Base-by-base conservation (phyloP, 768 basidiomycete species). In the Amanita phalloides region DNA sequence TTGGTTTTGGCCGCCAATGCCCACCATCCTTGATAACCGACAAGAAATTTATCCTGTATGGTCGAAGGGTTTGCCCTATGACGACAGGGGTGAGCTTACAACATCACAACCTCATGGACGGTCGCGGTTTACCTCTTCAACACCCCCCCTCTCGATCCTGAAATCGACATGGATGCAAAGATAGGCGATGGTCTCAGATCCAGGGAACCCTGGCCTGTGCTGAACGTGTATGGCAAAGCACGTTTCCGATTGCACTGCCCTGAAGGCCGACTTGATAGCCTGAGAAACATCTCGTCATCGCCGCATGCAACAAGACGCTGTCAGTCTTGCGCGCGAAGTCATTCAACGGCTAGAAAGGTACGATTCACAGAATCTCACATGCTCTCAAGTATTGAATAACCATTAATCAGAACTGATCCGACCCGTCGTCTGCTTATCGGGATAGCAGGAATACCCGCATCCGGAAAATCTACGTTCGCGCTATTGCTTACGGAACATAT, bases 11-110 rank as follows among this genome's bases (percentile, higher is more conserved):
- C 14, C 50, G 43, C 21, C 13, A 9, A 36, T 30, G 57, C 78
- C 52, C 49, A 87, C 89, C 89, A 91, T 63, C 88, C 90, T 66
- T 91, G 90, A 63, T 91, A 91, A 33, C 89, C 89, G 0, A 90
- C 85, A 28, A 92, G 66, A 58, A 90, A 80, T 61, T 91, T 92
- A 68, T 88, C 78, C 52, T 88, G 85, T 44, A 92, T 88, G 8
- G 86, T 88, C 4, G 74, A 75, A 23, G 89, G 79, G 61, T 86
- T 74, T 8, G 84, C 82, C 56, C 85, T 73, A 52, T n/a, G 41
- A 32, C 21, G 33, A 43, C 28, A 51, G 43, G 21, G 44, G 36
- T 49, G 46, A 53, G 35, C 23, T 53, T 17, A 26, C 17, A 9
- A 30, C 33, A 23, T 33, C 13, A 33, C 11, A 5, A 23, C 13